Evolutionary conservation across 208 protist genomes (phyloP), one percentile per base, ranked within the genome.

Genomic region (Leptomonas pyrrhocoris): DNA sequence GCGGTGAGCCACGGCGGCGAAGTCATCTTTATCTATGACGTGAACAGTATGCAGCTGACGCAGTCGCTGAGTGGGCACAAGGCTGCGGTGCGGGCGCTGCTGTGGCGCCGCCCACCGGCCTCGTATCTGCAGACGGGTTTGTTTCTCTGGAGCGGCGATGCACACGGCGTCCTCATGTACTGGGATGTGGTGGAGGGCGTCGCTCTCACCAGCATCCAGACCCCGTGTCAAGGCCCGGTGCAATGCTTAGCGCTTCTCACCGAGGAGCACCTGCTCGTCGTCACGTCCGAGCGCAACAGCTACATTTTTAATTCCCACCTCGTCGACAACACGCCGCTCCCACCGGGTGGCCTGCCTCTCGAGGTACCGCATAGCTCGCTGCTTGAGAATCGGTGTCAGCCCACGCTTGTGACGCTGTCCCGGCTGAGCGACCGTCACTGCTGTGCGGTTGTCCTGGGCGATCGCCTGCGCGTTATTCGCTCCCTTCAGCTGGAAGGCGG

Each of bases 131-230:
- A 93, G 63, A 81, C 88, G 46, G 80, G 81, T 15, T 62, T 89
- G 30, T 88, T 90, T 56, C 73, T 95, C 30, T 75, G 84, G 50
- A 92, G 78, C 50, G 90, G 83, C 13, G 83, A 92, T 69, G 42
- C 50, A 28, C 34, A 25, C 7, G 90, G 90, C 8, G 58, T 68
- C 15, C 25, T 95, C n/a, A 70, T 83, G 55, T 80, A 90, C 50
- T 95, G 90, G 90, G 86, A 95, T 62, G 90, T 93, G 18, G 73
- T 76, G 18, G 85, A 89, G 51, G 90, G 85, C 16, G 70, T 90
- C 5, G 60, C 84, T 36, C 64, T 92, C 18, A 86, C 77, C 42
- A 82, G 63, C 12, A 58, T 95, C 31, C 51, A 81, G 51, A 75
- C 85, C 2, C 80, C 85, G 21, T 85, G 81, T 31, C 51, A 62